Evolutionary conservation across 2,329 filamentous ascomycete species (phyloP).

Genomic region (Alternaria ventricosa): DNA sequence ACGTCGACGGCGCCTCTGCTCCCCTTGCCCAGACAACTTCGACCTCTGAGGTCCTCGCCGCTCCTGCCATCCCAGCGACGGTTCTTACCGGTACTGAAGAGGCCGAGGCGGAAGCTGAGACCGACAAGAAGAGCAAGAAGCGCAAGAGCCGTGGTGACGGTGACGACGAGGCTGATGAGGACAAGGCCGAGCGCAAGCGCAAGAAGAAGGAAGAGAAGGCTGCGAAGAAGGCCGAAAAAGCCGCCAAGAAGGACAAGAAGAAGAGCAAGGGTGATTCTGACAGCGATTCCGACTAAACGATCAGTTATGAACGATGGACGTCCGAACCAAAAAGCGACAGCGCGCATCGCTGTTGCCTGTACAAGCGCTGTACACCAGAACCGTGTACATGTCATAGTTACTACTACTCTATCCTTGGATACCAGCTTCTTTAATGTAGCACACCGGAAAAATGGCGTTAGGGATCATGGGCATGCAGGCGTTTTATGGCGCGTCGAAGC

Average conservation of each 20-base stretch:
- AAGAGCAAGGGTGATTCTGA: constrained; percentile 39
- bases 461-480: constrained; percentile 41
- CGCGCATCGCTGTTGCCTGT: constrained; percentile 18
- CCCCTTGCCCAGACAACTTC: constrained; percentile 43
- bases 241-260: constrained; percentile 40
- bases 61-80: constrained; percentile 45
- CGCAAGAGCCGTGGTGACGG: constrained; percentile 58
- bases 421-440: constrained; percentile 42
- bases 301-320: constrained; percentile 20
- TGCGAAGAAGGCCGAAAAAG: constrained; percentile 40
- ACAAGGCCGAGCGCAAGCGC: constrained; percentile 59
- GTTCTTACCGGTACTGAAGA: constrained; percentile 43
- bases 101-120: constrained; percentile 48
- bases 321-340: constrained; percentile 20
- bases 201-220: constrained; percentile 77
- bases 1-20: constrained; percentile 28
- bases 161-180: constrained; percentile 54
- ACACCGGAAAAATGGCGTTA: constrained; percentile 43
- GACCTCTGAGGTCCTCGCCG: constrained; percentile 44
- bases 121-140: constrained; percentile 49
- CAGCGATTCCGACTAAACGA: constrained; percentile 42
- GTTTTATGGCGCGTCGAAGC: constrained; percentile 40
- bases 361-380: constrained; percentile 21
- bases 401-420: constrained; percentile 32
- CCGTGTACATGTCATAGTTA: constrained; percentile 31